These are phyloP conservation scores for Eleusine coracana DNA, from an alignment of 176 grass and related monocot species.

Conservation along the genomic window DNA sequence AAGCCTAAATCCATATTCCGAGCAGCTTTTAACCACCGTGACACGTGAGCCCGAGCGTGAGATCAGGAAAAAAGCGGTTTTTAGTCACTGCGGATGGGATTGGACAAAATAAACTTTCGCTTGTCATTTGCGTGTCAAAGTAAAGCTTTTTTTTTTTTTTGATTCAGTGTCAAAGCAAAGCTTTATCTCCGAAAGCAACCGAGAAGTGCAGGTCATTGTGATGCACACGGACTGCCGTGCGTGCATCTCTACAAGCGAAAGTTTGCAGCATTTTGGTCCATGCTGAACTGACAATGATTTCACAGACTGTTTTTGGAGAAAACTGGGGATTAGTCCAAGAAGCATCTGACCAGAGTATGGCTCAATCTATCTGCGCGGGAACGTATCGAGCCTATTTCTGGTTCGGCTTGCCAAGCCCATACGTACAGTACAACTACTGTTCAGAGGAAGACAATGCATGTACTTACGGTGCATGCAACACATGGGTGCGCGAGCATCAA, in stretches of 20 bases:
- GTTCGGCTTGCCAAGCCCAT: neutral
- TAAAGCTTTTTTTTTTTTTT: neutral
- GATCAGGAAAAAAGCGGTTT: slow-evolving; percentile 47
- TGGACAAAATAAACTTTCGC: slow-evolving; percentile 18
- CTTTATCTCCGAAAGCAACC: no score
- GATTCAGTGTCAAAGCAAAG: no score
- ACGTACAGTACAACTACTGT: no score
- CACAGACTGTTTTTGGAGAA: neutral
- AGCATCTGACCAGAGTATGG: neutral
- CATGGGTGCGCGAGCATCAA: neutral
- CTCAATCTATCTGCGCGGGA: neutral
- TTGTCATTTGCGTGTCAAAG: neutral
- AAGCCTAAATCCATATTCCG: slow-evolving; percentile 33
- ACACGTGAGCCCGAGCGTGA: slow-evolving; percentile 33
- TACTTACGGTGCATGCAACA: neutral
- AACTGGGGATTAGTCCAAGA: no score
- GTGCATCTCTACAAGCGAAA: neutral
- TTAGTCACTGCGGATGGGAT: slow-evolving; percentile 41
- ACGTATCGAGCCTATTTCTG: neutral
- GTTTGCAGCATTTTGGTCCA: neutral
- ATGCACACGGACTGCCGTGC: neutral
- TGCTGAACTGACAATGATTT: neutral
- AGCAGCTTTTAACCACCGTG: slow-evolving; percentile 34
- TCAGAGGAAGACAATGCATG: neutral
- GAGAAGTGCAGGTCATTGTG: neutral